Base-by-base conservation (phyloP, 1,284 basidiomycete species). In the Pisolithus thermaeus region DNA sequence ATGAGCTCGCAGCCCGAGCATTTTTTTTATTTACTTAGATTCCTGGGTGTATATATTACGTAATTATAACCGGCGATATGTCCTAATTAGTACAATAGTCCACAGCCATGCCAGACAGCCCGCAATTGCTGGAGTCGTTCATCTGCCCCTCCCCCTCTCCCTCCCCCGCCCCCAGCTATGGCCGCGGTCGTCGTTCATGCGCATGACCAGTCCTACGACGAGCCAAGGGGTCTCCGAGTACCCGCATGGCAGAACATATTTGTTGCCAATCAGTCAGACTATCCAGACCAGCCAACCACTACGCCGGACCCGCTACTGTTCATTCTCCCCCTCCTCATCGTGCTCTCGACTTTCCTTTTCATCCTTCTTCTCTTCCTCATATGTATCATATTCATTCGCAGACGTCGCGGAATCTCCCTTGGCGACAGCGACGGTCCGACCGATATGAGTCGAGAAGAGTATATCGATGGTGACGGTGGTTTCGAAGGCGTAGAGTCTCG, bases 301-400 rank as follows among this genome's bases (percentile, higher is more conserved):
- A 67, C 70, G 47, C 70, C 73, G 43, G 81, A 87, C 62, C 78
- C 86, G 22, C 80, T 92, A 56, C 79, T 90, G 62, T 82, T 97
- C 60, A 83, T 95, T 48, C 79, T 97, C 11, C 94, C 94, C 25
- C 80, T 97, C 53, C 83, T 97, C 64, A 90, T 97, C 69, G 86
- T 99, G 44, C 80, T 97, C 46, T 88, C 90, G 32, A 94, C 92
- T 1, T 87, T 99, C 59, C 81, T 99, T 53, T 89, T 98, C 67
- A 84, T 98, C 43, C 83, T 97, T 54, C 78, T 97, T 45, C 76
- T 94, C 55, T 95, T 97, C 72, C 80, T 96, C 46, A 73, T 95
- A 60, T 93, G 90, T 61, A 82, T 95, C 51, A 77, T 97, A 61
- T 77, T 94, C 55, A 79, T 96, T 59, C 83, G 90, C 56, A 78